These are phyloP conservation scores for Limonomyces culmigenus DNA, from an alignment of 1,284 basidiomycete genomes.

Conservation along the genomic window DNA sequence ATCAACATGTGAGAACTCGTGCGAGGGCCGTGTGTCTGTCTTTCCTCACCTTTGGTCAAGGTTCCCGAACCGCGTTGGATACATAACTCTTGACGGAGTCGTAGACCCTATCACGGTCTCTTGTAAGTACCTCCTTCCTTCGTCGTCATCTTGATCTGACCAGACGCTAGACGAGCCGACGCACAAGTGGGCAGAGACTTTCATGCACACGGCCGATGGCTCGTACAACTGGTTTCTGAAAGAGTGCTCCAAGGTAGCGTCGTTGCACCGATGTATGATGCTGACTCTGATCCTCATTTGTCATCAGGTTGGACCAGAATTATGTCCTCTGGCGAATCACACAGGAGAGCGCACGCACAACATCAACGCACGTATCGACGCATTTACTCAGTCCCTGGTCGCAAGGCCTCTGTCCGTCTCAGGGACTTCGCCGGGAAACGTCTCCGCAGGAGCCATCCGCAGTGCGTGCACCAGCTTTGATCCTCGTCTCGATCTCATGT, in stretches of 20 bases:
- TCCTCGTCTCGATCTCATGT: neutral
- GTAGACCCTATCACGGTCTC: neutral
- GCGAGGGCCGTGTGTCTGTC: neutral
- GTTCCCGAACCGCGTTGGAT: neutral
- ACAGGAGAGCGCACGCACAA: slow-evolving; percentile 12
- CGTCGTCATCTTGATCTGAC: neutral
- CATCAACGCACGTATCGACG: slow-evolving; percentile 16
- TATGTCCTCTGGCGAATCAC: slow-evolving; percentile 13
- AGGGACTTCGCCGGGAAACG: slow-evolving; percentile 12
- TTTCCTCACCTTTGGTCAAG: neutral
- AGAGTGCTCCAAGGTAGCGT: slow-evolving; percentile 17
- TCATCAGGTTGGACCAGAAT: slow-evolving; percentile 13
- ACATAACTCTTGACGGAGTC: too few relatives aligned
- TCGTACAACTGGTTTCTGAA: slow-evolving; percentile 17
- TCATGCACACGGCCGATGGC: slow-evolving; percentile 14
- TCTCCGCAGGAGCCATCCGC: slow-evolving; percentile 18
- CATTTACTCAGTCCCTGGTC: slow-evolving; percentile 17
- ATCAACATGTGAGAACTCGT: slow-evolving; percentile 8
- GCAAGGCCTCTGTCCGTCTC: slow-evolving; percentile 15
- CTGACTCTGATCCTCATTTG: neutral
- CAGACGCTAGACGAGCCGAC: slow-evolving; percentile 13
- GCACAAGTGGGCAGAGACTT: slow-evolving; percentile 17
- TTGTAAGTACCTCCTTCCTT: neutral
- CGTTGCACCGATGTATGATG: neutral
- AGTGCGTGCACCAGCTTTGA: slow-evolving; percentile 12